Base-by-base conservation (phyloP, 1,284 basidiomycete species). In the Apiotrichum veenhuisii region DNA sequence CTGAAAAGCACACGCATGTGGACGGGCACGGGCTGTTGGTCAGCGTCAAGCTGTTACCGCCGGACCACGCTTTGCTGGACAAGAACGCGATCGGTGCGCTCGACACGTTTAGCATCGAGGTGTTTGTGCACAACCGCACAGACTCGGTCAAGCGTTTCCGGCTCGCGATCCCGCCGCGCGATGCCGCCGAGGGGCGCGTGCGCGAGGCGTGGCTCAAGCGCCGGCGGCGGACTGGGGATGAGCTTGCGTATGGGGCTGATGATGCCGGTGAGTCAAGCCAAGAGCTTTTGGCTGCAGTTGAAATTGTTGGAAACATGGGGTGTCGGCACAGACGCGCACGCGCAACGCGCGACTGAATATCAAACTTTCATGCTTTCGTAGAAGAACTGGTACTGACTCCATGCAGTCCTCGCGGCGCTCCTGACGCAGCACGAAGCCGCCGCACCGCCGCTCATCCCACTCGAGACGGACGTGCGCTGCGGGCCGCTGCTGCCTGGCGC, bases 71-170 rank as follows among this genome's bases (percentile, higher is more conserved):
- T n/a, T n/a, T n/a, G n/a, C n/a, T n/a, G n/a, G n/a, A n/a, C n/a
- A n/a, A 38, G 41, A 22, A 23, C 23, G 41, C 17, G 18, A 85
- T 92, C 64, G 84, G 82, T 60, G 85, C 87, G 5, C 78, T 88
- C 36, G 85, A 90, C 63, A 81, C 82, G 49, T 94, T 94, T 73
- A 86, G 84, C 41, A 74, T 93, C 62, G 90, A 94, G 65, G 86
- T 93, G 7, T 93, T 93, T 67, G 88, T 93, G 50, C 90, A 88
- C 70, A 94, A 93, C 69, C 85, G 86, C 72, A 87, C 85, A n/a
- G 80, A 84, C 49, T 84, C 86, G 80, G 85, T 85, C 50, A 79
- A 88, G 58, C 75, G 89, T 58, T 89, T 92, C 65, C 87, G 90
- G 71, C 80, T 92, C 26, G 84, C 82, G 23, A 85, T 84, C 69